Conservation (phyloP, 2,329 filamentous ascomycete species). For the Epichloe gansuensis region DNA sequence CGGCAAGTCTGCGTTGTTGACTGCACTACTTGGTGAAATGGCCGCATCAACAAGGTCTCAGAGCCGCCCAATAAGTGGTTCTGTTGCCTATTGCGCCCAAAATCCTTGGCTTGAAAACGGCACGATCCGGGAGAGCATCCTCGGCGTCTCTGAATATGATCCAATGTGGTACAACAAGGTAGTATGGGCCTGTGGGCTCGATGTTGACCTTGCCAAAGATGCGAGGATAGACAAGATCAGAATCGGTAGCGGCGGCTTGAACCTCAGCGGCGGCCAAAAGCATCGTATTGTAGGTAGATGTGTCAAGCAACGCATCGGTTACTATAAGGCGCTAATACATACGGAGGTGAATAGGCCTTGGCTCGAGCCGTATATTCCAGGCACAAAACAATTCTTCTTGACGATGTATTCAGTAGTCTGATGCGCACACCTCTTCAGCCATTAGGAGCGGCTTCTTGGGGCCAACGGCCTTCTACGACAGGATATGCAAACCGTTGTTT, state of each 20-base stretch:
- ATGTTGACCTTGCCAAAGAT: constrained; percentile 18
- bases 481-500: too few relatives aligned
- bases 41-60: too few relatives aligned
- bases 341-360: too few relatives aligned
- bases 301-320: too few relatives aligned
- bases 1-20: constrained; percentile 25
- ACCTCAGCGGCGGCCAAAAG: constrained; percentile 29
- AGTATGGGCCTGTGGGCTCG: constrained; percentile 21
- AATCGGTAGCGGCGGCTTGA: constrained; percentile 30
- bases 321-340: neutral
- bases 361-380: constrained; percentile 3
- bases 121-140: constrained; percentile 26
- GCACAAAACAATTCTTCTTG: constrained; percentile 1
- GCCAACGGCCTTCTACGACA: neutral
- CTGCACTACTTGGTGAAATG: constrained; percentile 22
- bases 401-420: constrained; percentile 4
- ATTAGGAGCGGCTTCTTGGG: neutral
- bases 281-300: constrained; percentile 10
- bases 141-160: constrained; percentile 21
- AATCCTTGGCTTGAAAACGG: constrained; percentile 21
- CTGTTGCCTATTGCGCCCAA: constrained; percentile 22
- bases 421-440: neutral
- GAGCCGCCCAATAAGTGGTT: neutral
- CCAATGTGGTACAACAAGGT: constrained; percentile 22
- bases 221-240: constrained; percentile 24